Evolutionary conservation across 2,329 filamentous ascomycete genomes (phyloP), one percentile per base, ranked within the genome.

Genomic region (Monosporascus sp.): DNA sequence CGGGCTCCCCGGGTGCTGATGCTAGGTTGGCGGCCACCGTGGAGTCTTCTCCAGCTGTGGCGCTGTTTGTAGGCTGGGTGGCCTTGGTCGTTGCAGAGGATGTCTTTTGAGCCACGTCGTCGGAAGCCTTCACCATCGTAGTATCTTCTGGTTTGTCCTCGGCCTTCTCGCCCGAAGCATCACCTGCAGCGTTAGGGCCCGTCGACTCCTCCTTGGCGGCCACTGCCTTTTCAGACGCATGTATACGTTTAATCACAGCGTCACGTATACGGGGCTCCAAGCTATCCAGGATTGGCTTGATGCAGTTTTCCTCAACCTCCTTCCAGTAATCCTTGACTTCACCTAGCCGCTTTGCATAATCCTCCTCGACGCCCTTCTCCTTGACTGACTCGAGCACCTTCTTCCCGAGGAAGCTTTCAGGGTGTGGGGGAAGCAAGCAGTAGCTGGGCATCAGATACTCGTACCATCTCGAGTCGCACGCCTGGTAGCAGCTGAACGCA

Each of bases 361-460:
- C 83, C 36, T 91, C 87, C 43, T 88, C 74, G 47, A 89, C 84
- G 1, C 84, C 85, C 50, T 87, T 82, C 68, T 90, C 84, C 67
- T 88, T 85, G 0, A 90, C 90, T 51, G 85, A 76, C 63, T 93
- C 84, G n/a, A 84, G 80, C n/a, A 96, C 76, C 67, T 91, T 90
- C 72, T 87, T 89, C 8, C 90, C 92, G 37, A 99, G 72, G 68
- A 83, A 96, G 56, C 90, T 95, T 58, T 87, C 86, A 0, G 92
- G 92, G 68, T 97, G 92, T 0, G 94, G 94, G 20, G 94, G 94
- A 34, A 99, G 75, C 62, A 99, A 89, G 53, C 89, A 91, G 72
- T 97, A 91, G 43, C 89, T 94, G 2, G 94, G 94, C 70, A 99
- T 90, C 50, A 99, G 78, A 68, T 99, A 99, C 74, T 99, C 94